Percentiles rank a stretch among this genome's conserved stretches.
Conservation (phyloP, 257 asterid genomes). For the Solanum clarkiae region DNA sequence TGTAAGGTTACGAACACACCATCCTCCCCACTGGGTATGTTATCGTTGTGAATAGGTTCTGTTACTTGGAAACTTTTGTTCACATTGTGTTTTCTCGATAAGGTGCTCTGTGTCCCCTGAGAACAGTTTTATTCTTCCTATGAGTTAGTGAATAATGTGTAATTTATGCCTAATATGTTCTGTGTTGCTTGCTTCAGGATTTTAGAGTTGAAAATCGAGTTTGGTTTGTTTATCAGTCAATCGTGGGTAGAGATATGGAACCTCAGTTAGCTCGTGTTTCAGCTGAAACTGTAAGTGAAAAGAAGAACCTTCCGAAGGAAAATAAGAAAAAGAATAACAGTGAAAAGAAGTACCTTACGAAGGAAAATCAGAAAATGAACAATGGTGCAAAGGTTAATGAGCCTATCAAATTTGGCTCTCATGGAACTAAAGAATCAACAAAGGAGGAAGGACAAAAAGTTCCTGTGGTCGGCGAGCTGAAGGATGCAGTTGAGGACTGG, state of each 20-base stretch:
- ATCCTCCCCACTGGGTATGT: not conserved
- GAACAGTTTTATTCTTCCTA: not conserved
- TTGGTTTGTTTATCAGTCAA: conserved; percentile 4
- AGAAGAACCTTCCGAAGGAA: not conserved
- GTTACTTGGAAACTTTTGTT: not conserved
- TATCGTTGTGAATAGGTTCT: not conserved
- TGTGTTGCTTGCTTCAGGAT: conserved; percentile 12
- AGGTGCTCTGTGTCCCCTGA: not conserved
- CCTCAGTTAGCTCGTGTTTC: conserved; percentile 21
- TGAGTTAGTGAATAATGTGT: not conserved
- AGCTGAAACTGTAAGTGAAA: conserved; percentile 17
- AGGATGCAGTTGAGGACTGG: conserved; percentile 86
- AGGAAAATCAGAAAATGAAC: conserved; percentile 11
- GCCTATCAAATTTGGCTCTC: conserved; percentile 29
- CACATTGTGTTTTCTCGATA: not conserved
- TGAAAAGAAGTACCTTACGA: conserved; percentile 6
- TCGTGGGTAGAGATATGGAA: conserved; percentile 41
- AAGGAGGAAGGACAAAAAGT: conserved; percentile 27
- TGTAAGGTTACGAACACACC: not conserved
- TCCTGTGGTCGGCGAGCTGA: conserved; percentile 39
- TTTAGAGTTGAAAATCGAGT: conserved; percentile 2
- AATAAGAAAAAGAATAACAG: not conserved
- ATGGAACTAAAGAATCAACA: conserved; percentile 19
- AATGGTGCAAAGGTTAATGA: conserved; percentile 3
- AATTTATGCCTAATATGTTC: not conserved